A percentile compares a stretch with the other conserved stretches of the same genome.
Evolutionary conservation across 495 filamentous ascomycete genomes (phyloP).

Genomic region (Saxophila tyrrhenica): DNA sequence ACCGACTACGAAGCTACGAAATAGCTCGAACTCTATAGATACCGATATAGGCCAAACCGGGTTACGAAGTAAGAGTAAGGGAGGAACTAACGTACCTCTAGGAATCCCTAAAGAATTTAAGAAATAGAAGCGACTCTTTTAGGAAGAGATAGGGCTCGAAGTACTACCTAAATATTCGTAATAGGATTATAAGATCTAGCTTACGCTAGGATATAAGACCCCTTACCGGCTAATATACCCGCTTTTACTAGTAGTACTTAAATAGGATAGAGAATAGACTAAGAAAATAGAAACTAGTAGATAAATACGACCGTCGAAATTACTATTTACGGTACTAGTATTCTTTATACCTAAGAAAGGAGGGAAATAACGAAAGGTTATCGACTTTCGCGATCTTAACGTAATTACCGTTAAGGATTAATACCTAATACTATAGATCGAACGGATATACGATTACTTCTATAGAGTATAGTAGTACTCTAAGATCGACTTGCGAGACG

Average conservation of each 20-base stretch:
- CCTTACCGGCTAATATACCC: constrained; percentile 10
- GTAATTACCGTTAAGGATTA: constrained; percentile 23
- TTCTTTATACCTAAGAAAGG: constrained; percentile 26
- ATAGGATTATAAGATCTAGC: constrained; percentile 6
- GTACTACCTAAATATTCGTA: constrained; percentile 9
- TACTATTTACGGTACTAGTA: constrained; percentile 7
- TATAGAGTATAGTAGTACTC: constrained; percentile 20
- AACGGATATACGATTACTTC: constrained; percentile 18
- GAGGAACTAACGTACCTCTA: constrained; percentile 2
- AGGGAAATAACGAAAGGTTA: constrained; percentile 17
- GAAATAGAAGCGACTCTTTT: neutral
- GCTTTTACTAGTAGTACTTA: constrained; percentile 13
- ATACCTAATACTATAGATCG: constrained; percentile 21
- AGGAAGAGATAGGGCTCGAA: constrained; percentile 5
- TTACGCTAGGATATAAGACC: constrained; percentile 1
- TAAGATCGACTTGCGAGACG: constrained; percentile 21
- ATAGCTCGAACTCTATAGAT: constrained; percentile 1
- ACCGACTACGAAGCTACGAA: neutral
- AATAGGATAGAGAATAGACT: constrained; percentile 19
- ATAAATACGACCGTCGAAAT: constrained; percentile 16
- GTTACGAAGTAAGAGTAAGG: neutral
- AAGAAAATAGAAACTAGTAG: constrained; percentile 13
- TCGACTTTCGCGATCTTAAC: constrained; percentile 25
- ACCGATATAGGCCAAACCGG: neutral
- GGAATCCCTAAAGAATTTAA: constrained; percentile 6